phyloP scores from a whole-genome alignment of 306 rosid species.

The Begonia masoniana region DNA sequence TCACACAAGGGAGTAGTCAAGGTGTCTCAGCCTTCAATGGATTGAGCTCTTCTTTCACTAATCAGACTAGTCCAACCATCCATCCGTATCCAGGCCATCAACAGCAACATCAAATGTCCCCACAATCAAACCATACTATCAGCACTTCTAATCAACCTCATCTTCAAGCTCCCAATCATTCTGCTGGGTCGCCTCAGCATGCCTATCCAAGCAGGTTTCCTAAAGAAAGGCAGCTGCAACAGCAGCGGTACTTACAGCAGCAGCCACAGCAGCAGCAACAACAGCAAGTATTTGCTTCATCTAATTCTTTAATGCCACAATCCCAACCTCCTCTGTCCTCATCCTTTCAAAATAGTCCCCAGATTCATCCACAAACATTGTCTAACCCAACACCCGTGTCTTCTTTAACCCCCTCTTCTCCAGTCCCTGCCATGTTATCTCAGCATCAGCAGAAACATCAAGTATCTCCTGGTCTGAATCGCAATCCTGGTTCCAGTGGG shows the following conservation, averaged over 20 bases:
- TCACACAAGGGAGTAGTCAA: constrained; percentile 59
- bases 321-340: constrained; percentile 52
- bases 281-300: constrained; percentile 33
- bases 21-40: constrained; percentile 66
- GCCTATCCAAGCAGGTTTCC: constrained; percentile 52
- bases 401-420: constrained; percentile 16
- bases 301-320: constrained; percentile 46
- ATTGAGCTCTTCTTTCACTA: constrained; percentile 64
- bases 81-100: constrained; percentile 67
- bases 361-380: constrained; percentile 50
- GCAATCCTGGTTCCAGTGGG: constrained; percentile 48
- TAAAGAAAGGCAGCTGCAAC: constrained; percentile 67
- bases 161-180: constrained; percentile 66
- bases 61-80: constrained; percentile 52
- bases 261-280: constrained; percentile 30
- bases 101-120: constrained; percentile 67
- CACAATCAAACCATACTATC: constrained; percentile 64
- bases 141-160: constrained; percentile 58
- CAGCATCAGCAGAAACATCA: constrained; percentile 89
- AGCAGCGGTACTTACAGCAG: constrained; percentile 46
- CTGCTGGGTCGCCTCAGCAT: constrained; percentile 52
- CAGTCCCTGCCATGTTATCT: constrained; percentile 51
- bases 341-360: constrained; percentile 54
- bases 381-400: constrained; percentile 50
- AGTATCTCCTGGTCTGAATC: constrained; percentile 56